phyloP scores from a whole-genome alignment of 2,329 filamentous ascomycete genomes.

The Rhinocladiella mackenziei region DNA sequence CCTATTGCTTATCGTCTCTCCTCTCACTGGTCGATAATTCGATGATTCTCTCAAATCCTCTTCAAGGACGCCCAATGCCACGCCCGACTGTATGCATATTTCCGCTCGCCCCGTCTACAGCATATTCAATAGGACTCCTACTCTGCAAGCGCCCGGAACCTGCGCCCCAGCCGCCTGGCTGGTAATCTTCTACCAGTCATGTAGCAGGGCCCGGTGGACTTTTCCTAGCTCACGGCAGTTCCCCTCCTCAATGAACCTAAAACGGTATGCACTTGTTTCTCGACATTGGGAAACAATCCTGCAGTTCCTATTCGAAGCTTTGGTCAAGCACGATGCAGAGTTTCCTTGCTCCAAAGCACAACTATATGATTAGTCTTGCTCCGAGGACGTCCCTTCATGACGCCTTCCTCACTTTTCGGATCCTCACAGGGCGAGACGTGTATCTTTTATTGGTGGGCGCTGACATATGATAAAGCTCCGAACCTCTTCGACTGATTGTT shows the following conservation, averaged over 20 bases:
- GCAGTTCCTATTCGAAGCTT: constrained; percentile 16
- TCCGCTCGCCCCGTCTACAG: constrained; percentile 4
- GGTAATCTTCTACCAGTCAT: constrained; percentile 19
- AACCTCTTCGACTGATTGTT: neutral
- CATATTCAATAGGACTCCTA: constrained; percentile 7
- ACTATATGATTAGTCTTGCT: constrained; percentile 1
- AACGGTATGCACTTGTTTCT: constrained; percentile 1
- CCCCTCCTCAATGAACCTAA: neutral
- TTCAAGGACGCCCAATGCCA: too few species aligned
- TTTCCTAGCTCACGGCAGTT: constrained; percentile 6
- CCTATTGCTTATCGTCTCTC: too few species aligned
- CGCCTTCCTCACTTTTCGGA: constrained; percentile 20
- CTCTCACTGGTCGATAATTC: too few species aligned
- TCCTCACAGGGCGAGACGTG: neutral
- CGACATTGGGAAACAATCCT: constrained; percentile 8
- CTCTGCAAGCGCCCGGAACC: constrained; percentile 22
- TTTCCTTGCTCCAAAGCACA: constrained; percentile 1
- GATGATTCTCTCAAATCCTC: too few species aligned
- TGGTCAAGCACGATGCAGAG: constrained; percentile 14
- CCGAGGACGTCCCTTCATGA: neutral
- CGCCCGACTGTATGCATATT: constrained; percentile 11
- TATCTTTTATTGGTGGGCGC: neutral
- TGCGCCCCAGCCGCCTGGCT: constrained; percentile 10
- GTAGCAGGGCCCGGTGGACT: neutral
- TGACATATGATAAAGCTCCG: neutral